Conservation (phyloP, 2,329 filamentous ascomycete genomes). For the Myriangium duriaei region DNA sequence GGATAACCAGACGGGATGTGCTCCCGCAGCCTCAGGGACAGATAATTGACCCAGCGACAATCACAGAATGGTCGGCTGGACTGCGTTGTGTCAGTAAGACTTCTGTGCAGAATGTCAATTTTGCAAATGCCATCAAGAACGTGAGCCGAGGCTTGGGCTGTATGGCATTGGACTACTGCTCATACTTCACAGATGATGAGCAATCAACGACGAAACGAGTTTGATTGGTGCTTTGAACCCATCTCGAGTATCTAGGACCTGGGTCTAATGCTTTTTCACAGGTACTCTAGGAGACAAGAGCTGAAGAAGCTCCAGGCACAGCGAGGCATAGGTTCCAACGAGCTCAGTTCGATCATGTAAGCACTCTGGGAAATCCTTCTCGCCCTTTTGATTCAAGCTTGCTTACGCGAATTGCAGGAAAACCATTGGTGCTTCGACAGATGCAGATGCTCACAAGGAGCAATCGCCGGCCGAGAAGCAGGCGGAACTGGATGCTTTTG, state of each 20-base stretch:
- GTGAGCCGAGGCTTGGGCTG: conserved; percentile 22
- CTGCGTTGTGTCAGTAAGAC: conserved; percentile 36
- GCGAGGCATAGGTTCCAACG: conserved; percentile 17
- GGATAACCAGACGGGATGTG: too few species aligned
- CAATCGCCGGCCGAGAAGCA: conserved; percentile 34
- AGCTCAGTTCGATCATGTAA: conserved; percentile 22
- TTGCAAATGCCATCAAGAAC: conserved; percentile 28
- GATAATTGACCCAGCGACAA: conserved; percentile 34
- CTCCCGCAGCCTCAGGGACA: conserved; percentile 2
- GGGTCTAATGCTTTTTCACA: too few species aligned
- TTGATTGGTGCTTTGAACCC: conserved; percentile 45
- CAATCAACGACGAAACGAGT: conserved; percentile 50
- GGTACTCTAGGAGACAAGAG: conserved; percentile 21
- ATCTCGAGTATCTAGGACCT: too few species aligned
- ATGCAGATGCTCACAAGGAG: background rate
- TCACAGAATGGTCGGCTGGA: conserved; percentile 36
- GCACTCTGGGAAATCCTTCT: conserved; percentile 10
- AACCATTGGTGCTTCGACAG: background rate
- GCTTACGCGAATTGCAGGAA: too few species aligned
- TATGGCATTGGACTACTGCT: too few species aligned
- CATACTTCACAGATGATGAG: conserved; percentile 50
- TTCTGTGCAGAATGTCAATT: conserved; percentile 30
- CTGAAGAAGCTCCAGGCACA: conserved; percentile 22
- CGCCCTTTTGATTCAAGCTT: background rate
- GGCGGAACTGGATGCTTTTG: conserved; percentile 45